Evolutionary conservation across 805 yeast genomes (phyloP).

Genomic region (Hanseniaspora lachancei): DNA sequence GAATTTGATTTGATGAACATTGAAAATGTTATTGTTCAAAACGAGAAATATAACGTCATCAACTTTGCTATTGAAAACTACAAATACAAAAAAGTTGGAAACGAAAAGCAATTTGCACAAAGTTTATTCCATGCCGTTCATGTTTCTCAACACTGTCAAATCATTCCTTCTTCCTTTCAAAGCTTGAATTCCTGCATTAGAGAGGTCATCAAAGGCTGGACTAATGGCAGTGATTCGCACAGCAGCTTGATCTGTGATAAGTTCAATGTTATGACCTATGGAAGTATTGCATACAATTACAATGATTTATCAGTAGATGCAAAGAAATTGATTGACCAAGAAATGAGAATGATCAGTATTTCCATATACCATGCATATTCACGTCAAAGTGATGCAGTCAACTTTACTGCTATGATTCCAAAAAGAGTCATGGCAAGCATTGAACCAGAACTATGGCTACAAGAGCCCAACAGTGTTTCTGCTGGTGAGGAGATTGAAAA

Average conservation of each 20-base stretch:
- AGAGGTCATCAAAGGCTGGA: not conserved
- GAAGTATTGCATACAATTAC: not conserved
- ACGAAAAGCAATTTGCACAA: not conserved
- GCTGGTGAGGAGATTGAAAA: not conserved
- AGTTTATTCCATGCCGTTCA: not conserved
- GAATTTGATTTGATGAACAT: slow-evolving; percentile 2
- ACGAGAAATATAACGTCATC: not conserved
- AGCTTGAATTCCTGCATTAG: not conserved
- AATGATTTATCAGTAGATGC: not conserved
- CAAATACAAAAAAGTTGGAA: not conserved
- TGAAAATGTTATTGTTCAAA: not conserved
- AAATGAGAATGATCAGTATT: slow-evolving; percentile 1
- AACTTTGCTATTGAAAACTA: not conserved
- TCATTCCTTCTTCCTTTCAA: not conserved
- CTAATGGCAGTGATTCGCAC: not conserved
- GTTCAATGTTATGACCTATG: not conserved
- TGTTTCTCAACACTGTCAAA: not conserved
- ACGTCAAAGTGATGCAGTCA: not conserved
- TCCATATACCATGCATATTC: slow-evolving; percentile 1
- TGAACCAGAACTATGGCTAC: not conserved
- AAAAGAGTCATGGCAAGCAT: not conserved
- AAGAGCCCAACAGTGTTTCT: not conserved
- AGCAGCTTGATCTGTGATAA: not conserved
- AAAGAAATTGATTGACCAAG: not conserved
- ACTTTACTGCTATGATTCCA: not conserved